These are phyloP conservation scores for Dalbergia cultrata DNA, from an alignment of 306 rosid genomes.

Conservation along the genomic window DNA sequence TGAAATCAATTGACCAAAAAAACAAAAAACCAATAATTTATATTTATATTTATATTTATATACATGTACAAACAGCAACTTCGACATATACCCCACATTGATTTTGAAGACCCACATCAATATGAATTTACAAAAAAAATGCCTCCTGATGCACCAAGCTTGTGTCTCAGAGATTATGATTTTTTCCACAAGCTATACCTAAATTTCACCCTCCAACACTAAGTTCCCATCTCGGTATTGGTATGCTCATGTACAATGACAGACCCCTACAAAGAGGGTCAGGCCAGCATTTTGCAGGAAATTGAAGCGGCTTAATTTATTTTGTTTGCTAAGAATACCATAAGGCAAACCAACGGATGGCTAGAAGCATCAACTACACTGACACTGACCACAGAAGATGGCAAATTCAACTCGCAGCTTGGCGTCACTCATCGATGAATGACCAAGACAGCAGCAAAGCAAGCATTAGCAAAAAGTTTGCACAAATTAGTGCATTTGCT, in stretches of 20 bases:
- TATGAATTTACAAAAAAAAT: slow-evolving; percentile 34
- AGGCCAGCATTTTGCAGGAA: slow-evolving; percentile 34
- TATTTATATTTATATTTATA: background rate
- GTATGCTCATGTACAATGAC: slow-evolving; percentile 31
- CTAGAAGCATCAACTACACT: slow-evolving; percentile 40
- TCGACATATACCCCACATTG: slow-evolving; percentile 21
- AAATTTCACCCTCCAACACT: slow-evolving; percentile 38
- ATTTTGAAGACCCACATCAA: slow-evolving; percentile 40
- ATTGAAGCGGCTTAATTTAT: slow-evolving; percentile 28
- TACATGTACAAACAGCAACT: slow-evolving; percentile 32
- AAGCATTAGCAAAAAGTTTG: slow-evolving; percentile 9
- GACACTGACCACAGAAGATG: slow-evolving; percentile 26
- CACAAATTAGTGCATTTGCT: slow-evolving; percentile 19
- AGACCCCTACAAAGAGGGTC: slow-evolving; percentile 42
- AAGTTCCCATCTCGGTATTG: slow-evolving; percentile 26
- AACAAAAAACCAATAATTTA: background rate
- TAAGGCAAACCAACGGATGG: slow-evolving; percentile 20
- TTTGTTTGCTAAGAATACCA: slow-evolving; percentile 18
- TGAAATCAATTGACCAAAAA: background rate
- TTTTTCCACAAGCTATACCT: slow-evolving; percentile 39
- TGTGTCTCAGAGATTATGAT: slow-evolving; percentile 26
- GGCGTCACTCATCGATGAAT: slow-evolving; percentile 26
- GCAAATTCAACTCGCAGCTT: slow-evolving; percentile 42
- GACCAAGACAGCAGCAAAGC: slow-evolving; percentile 28
- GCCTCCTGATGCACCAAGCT: slow-evolving; percentile 31